A percentile compares a stretch with the other conserved stretches of the same genome.
These are phyloP conservation scores for Lasiodiplodia theobromae DNA, from an alignment of 2,329 filamentous ascomycete genomes.

Conservation along the genomic window DNA sequence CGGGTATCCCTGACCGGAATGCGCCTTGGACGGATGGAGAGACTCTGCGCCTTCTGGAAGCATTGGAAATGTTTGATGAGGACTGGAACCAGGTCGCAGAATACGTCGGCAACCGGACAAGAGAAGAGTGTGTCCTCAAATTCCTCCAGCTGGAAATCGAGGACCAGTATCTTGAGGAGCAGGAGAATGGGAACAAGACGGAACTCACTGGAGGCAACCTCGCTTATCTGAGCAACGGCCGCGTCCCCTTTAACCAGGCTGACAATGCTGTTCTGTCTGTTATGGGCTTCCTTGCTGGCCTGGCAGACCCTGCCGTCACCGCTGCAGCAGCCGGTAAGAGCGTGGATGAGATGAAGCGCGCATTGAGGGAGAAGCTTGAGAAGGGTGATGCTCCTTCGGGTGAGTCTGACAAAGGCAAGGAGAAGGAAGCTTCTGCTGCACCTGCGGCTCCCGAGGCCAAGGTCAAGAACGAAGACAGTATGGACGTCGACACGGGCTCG, in stretches of 20 bases:
- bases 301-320: conserved; percentile 88
- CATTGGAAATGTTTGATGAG: conserved; percentile 89
- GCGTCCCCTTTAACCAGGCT: conserved; percentile 86
- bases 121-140: conserved; percentile 95
- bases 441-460: conserved; percentile 57
- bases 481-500: conserved; percentile 65
- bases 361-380: conserved; percentile 80
- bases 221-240: conserved; percentile 73
- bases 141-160: conserved; percentile 97
- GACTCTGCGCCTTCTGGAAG: conserved; percentile 86
- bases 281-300: conserved; percentile 88
- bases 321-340: conserved; percentile 90
- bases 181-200: conserved; percentile 52
- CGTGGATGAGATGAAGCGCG: conserved; percentile 83
- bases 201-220: conserved; percentile 47
- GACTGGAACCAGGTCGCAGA: conserved; percentile 95
- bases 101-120: conserved; percentile 87
- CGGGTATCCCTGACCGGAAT: conserved; percentile 79
- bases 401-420: conserved; percentile 60
- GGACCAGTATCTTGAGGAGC: conserved; percentile 91
- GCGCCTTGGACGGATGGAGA: conserved; percentile 92
- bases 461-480: conserved; percentile 63
- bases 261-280: conserved; percentile 98
- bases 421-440: conserved; percentile 58
- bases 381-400: conserved; percentile 54